phyloP scores from a whole-genome alignment of 306 rosid genomes.

The Cucumis hystrix region DNA sequence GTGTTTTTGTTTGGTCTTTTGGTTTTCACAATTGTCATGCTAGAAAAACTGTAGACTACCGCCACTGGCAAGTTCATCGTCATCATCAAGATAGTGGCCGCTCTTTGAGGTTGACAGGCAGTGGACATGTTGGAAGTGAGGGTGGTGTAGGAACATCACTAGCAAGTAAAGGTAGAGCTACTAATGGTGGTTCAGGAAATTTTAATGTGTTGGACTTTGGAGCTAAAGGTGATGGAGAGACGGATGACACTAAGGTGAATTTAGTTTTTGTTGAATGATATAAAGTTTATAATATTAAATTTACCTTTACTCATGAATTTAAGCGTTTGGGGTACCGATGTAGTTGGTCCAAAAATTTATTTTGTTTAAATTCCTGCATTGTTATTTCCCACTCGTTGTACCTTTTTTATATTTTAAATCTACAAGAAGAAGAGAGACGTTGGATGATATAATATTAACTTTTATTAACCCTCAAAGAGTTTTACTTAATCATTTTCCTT shows the following conservation, averaged over 20 bases:
- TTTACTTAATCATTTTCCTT: background rate
- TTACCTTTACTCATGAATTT: too few species aligned
- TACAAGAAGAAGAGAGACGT: too few species aligned
- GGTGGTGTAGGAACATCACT: constrained; percentile 24
- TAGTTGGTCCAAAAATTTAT: too few species aligned
- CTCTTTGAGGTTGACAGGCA: background rate
- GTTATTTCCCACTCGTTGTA: too few species aligned
- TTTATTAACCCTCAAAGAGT: too few species aligned
- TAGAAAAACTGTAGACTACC: constrained; percentile 28
- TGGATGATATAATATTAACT: too few species aligned
- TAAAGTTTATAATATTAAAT: too few species aligned
- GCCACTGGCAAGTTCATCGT: constrained; percentile 9
- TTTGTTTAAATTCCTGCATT: too few species aligned
- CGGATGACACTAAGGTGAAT: constrained; percentile 80
- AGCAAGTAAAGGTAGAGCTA: constrained; percentile 18
- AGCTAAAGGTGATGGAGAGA: constrained; percentile 73
- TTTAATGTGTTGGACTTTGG: constrained; percentile 75
- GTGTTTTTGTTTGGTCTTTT: constrained; percentile 48
- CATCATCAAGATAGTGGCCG: background rate
- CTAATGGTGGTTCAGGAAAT: constrained; percentile 24
- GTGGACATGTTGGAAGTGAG: constrained; percentile 7
- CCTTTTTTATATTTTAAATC: too few species aligned
- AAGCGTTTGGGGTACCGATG: too few species aligned
- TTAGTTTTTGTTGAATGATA: background rate
- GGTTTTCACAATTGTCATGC: constrained; percentile 74